Evolutionary conservation across 805 yeast species (phyloP).

Genomic region (Sporopachydermia lactativora): DNA sequence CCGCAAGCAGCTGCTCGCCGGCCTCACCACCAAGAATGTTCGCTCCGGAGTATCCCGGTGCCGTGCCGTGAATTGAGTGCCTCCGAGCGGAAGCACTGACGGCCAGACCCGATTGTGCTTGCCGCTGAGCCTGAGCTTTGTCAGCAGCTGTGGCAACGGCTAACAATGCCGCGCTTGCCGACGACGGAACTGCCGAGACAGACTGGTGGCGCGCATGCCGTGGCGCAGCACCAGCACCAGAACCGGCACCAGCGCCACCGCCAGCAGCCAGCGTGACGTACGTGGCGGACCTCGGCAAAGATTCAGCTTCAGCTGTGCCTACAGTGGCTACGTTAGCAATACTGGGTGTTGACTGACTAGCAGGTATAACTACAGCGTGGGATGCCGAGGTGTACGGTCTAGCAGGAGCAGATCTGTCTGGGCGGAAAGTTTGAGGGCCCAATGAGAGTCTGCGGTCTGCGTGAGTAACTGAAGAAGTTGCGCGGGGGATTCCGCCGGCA

Average conservation of each 20-base stretch:
- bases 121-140: conserved; percentile 11
- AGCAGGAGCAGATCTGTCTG: conserved; percentile 35
- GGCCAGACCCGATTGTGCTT: not conserved
- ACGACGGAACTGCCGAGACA: conserved; percentile 4
- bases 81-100: not conserved
- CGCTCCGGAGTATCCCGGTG: not conserved
- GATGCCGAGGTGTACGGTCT: conserved; percentile 60
- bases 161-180: not conserved
- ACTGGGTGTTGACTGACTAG: conserved; percentile 10
- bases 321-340: conserved; percentile 6
- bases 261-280: conserved; percentile 5
- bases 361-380: conserved; percentile 37
- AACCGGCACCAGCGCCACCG: not conserved
- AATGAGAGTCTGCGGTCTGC: conserved; percentile 26
- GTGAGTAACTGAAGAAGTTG: conserved; percentile 5
- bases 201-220: conserved; percentile 8
- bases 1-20: conserved; percentile 7
- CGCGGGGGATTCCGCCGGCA: conserved; percentile 6
- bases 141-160: conserved; percentile 2
- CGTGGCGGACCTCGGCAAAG: too few relatives aligned
- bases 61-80: not conserved
- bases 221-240: not conserved
- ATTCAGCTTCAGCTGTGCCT: conserved; percentile 4
- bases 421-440: conserved; percentile 14
- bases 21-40: not conserved